Conservation (phyloP, 495 filamentous ascomycete species). For the Penicillium cosmopolitanum region DNA sequence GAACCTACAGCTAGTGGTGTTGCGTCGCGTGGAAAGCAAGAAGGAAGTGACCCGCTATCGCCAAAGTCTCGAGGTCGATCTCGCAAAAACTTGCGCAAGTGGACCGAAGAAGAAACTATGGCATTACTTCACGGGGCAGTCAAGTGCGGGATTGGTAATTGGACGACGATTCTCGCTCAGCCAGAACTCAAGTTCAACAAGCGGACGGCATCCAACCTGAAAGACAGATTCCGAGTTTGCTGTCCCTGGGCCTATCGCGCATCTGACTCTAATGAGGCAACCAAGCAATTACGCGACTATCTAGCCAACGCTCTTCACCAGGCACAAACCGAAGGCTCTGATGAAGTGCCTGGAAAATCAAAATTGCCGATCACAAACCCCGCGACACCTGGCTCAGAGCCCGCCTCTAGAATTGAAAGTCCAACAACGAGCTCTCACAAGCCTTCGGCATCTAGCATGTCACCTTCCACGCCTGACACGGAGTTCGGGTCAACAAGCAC, state of each 20-base stretch:
- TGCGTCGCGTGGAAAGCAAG: conserved; percentile 14
- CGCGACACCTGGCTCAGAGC: conserved; percentile 16
- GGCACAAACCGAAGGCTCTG: conserved; percentile 34
- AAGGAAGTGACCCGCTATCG: conserved; percentile 38
- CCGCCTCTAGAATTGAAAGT: conserved; percentile 15
- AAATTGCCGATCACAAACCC: conserved; percentile 23
- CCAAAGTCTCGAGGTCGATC: conserved; percentile 49
- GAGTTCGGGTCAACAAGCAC: conserved; percentile 8
- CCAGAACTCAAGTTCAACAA: conserved; percentile 74
- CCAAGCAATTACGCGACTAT: conserved; percentile 43
- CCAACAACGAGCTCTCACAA: conserved; percentile 20
- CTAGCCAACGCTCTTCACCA: conserved; percentile 44
- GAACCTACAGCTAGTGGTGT: conserved; percentile 2
- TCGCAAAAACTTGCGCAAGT: conserved; percentile 60
- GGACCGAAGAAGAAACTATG: conserved; percentile 84
- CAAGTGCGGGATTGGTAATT: conserved; percentile 83
- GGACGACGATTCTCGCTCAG: conserved; percentile 83
- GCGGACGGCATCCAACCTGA: conserved; percentile 78
- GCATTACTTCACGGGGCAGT: conserved; percentile 75
- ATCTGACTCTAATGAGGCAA: conserved; percentile 52
- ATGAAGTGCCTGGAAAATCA: conserved; percentile 30
- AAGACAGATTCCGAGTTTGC: conserved; percentile 81
- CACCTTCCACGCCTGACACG: conserved; percentile 22
- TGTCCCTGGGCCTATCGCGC: conserved; percentile 62
- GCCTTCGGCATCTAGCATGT: conserved; percentile 26